A percentile compares a stretch with the other conserved stretches of the same genome.
These are phyloP conservation scores for Bryoglossum gracile DNA, from an alignment of 495 filamentous ascomycete genomes.

Conservation along the genomic window DNA sequence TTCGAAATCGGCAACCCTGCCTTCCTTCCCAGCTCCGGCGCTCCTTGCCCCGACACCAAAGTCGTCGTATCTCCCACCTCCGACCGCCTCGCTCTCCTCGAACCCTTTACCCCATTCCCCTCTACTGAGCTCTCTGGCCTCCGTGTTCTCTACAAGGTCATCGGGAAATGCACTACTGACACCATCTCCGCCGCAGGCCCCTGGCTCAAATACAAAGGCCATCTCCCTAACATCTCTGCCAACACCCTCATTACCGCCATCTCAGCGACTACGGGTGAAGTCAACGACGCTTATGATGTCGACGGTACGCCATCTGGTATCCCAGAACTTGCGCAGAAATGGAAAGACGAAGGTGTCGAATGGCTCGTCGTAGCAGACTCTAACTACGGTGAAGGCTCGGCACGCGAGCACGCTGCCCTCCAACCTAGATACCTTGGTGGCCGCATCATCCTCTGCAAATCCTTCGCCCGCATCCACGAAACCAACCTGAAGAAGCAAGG, in stretches of 20 bases:
- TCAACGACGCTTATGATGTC: conserved; percentile 82
- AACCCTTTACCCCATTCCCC: conserved; percentile 86
- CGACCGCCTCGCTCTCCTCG: conserved; percentile 79
- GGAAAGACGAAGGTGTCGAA: conserved; percentile 60
- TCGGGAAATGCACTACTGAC: conserved; percentile 96
- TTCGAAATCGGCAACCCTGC: conserved; percentile 73
- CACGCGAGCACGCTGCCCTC: conserved; percentile 92
- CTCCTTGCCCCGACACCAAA: conserved; percentile 55
- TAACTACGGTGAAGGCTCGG: conserved; percentile 96
- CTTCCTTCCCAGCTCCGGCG: conserved; percentile 63
- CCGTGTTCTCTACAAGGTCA: conserved; percentile 85
- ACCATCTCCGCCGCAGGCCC: conserved; percentile 96
- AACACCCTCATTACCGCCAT: conserved; percentile 95
- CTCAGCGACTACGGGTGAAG: conserved; percentile 85
- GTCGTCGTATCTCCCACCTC: conserved; percentile 80
- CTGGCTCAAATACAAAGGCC: conserved; percentile 99
- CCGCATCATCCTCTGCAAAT: conserved; percentile 79
- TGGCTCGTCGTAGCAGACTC: conserved; percentile 96
- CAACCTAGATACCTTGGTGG: conserved; percentile 92
- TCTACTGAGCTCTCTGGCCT: conserved; percentile 61
- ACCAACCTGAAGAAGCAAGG: conserved; percentile 99
- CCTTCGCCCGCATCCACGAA: conserved; percentile 95
- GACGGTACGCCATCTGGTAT: conserved; percentile 61
- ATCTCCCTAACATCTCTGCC: conserved; percentile 91
- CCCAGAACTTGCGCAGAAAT: conserved; percentile 76